Evolutionary conservation across 2,329 filamentous ascomycete species (phyloP).

Genomic region (Fusarium sambucinum): DNA sequence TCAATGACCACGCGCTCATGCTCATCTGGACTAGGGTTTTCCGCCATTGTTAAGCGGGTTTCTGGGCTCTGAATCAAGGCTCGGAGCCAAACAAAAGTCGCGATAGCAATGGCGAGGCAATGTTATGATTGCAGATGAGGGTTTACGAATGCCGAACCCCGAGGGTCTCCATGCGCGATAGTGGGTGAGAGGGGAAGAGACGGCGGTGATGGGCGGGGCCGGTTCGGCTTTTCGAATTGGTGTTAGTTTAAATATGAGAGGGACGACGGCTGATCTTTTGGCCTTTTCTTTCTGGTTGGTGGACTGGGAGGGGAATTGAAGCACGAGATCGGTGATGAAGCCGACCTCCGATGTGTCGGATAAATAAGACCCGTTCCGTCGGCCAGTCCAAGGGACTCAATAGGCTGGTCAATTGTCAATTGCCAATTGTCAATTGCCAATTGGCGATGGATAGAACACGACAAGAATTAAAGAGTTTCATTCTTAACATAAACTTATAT

Average conservation of each 20-base stretch:
- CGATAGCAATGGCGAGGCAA: slow-evolving; percentile 38
- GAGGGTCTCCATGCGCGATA: slow-evolving; percentile 49
- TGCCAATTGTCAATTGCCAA: too few relatives aligned
- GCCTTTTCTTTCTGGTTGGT: slow-evolving; percentile 29
- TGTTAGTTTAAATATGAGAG: slow-evolving; percentile 17
- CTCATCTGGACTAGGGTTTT: slow-evolving; percentile 59
- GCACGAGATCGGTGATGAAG: slow-evolving; percentile 18
- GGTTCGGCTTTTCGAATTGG: slow-evolving; percentile 44
- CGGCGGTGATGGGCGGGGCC: slow-evolving; percentile 40
- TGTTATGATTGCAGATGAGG: slow-evolving; percentile 47
- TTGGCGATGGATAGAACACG: too few relatives aligned
- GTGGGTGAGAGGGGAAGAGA: slow-evolving; percentile 44
- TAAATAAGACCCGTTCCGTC: slow-evolving; percentile 35
- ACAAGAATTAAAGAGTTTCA: too few relatives aligned
- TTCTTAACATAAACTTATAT: too few relatives aligned
- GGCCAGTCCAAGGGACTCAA: too few relatives aligned
- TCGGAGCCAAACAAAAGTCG: slow-evolving; percentile 45
- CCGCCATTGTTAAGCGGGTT: slow-evolving; percentile 57
- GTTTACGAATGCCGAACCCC: slow-evolving; percentile 54
- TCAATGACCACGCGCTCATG: slow-evolving; percentile 63
- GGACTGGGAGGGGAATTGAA: slow-evolving; percentile 6
- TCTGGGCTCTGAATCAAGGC: slow-evolving; percentile 36
- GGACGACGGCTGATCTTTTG: slow-evolving; percentile 19
- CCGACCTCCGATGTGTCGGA: slow-evolving; percentile 21
- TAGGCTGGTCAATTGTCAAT: too few relatives aligned